Base-by-base conservation (phyloP, 148 eudicot species). In the Simmondsia chinensis region DNA sequence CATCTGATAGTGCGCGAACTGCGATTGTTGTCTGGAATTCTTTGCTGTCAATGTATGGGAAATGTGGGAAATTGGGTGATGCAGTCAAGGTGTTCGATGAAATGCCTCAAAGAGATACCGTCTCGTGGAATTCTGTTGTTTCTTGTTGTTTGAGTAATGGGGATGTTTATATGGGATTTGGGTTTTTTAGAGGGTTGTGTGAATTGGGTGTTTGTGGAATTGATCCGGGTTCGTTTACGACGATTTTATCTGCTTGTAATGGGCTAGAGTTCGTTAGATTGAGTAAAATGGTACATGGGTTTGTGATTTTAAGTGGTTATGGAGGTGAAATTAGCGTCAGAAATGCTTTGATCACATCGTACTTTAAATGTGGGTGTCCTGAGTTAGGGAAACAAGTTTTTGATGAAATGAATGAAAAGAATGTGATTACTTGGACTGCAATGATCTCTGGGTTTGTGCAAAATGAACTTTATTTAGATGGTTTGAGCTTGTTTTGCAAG, bases 371-470 rank as follows among this genome's bases (percentile, higher is more conserved):
- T 27, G 60, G 76, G 40, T 61, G 66, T 38, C 52, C 52, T 33
- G 39, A 23, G 50, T 71, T 46, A 5, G 87, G 71, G 21, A 72
- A 65, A 63, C 53, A 7, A 46, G 87, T 78, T 55, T 81, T 86
- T 41, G 52, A 43, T 62, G 81, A 75, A 50, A 73, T 78, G 81
- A 8, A 26, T 32, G 60, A 57, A 26, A 73, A 67, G 47, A 86
- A 75, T 73, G 91, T 86, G 3, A 52, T 86, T 69, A 65, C 81
- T 60, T 86, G 95, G 95, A 86, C 95, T 18, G 91, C 95, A 54
- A 64, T 71, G 61, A 68, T 86, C 22, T 73, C 91, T 0, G 95
- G 95, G 3, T 74, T 86, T 30, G 73, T 68, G 9, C 79, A 78
- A 20, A 70, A 56, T 53, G 68, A 72, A 33, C 43, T 67, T 16